Evolutionary conservation across 768 basidiomycete species (phyloP).

Genomic region (Boletus tomentosulus): DNA sequence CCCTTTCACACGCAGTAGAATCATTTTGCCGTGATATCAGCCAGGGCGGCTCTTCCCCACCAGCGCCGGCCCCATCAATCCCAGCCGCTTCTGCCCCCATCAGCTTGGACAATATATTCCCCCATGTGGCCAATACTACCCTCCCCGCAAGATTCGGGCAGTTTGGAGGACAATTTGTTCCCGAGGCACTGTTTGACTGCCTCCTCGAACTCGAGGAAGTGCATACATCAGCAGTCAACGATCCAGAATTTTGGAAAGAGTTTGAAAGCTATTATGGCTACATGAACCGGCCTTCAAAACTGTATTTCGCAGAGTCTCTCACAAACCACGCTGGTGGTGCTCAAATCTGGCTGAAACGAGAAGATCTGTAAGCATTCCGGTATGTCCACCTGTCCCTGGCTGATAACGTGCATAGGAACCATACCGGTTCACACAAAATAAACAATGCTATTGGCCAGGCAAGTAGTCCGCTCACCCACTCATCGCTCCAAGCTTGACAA

Average conservation of each 20-base stretch:
- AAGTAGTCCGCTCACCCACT: conserved; percentile 12
- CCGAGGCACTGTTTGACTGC: conserved; percentile 93
- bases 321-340: conserved; percentile 91
- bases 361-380: conserved; percentile 63
- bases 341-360: conserved; percentile 96
- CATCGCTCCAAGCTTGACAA: not conserved
- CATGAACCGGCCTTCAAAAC: conserved; percentile 89
- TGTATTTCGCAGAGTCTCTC: conserved; percentile 89
- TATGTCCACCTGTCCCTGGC: not conserved
- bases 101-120: conserved; percentile 4
- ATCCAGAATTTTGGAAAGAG: conserved; percentile 92
- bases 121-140: conserved; percentile 36
- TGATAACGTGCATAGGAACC: conserved; percentile 58
- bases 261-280: conserved; percentile 84
- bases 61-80: not conserved
- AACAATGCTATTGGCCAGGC: conserved; percentile 98
- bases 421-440: conserved; percentile 99
- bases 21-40: conserved; percentile 71
- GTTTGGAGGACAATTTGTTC: conserved; percentile 97
- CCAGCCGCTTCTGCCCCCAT: not conserved
- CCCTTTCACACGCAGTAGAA: conserved; percentile 54
- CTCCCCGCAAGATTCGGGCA: conserved; percentile 87
- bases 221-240: conserved; percentile 80
- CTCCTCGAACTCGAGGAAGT: conserved; percentile 87
- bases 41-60: conserved; percentile 34